Conservation (phyloP, 148 eudicot genomes). For the Silene conica region DNA sequence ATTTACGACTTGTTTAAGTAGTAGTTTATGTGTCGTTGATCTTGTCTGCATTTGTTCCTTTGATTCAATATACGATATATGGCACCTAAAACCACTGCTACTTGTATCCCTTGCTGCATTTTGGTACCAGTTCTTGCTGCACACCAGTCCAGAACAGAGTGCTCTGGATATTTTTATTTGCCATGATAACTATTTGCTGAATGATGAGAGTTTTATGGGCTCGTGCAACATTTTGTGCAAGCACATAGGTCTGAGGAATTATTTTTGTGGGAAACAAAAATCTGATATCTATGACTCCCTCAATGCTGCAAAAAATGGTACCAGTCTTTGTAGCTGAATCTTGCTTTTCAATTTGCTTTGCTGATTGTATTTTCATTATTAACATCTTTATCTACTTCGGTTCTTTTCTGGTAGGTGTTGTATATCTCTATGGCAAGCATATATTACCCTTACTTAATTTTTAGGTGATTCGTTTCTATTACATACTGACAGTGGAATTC, state of each 20-base stretch:
- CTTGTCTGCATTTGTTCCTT: no score
- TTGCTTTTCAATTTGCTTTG: constrained; percentile 1
- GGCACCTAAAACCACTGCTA: no score
- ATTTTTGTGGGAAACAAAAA: constrained; percentile 71
- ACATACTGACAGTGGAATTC: neutral
- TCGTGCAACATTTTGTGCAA: constrained; percentile 46
- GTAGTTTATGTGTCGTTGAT: no score
- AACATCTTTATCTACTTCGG: neutral
- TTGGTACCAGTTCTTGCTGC: no score
- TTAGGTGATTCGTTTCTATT: neutral
- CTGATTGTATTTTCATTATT: neutral
- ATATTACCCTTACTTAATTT: no score
- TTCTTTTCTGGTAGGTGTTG: neutral
- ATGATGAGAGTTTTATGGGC: neutral
- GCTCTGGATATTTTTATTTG: no score
- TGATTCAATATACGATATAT: no score
- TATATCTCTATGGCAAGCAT: neutral
- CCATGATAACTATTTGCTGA: neutral
- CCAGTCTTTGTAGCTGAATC: constrained; percentile 13
- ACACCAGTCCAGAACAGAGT: no score
- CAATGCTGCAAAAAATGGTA: constrained; percentile 63
- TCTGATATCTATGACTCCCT: constrained; percentile 76
- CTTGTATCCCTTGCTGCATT: no score
- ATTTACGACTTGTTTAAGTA: no score
- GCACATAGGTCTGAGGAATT: constrained; percentile 75